Conservation (phyloP, 2,329 filamentous ascomycete genomes). For the Cladosporium phlei region DNA sequence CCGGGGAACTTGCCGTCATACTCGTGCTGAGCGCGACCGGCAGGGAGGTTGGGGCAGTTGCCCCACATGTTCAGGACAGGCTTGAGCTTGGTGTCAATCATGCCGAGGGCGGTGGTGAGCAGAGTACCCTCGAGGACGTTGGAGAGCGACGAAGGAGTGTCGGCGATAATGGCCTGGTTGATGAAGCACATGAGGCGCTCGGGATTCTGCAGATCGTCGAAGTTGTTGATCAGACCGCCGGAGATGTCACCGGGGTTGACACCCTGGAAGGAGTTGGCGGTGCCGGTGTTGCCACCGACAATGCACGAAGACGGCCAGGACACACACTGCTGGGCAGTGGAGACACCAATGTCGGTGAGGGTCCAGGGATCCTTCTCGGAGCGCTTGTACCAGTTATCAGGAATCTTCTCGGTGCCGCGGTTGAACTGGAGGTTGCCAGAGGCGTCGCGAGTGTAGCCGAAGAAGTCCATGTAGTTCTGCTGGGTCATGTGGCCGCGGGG, state of each 20-base stretch:
- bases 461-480: constrained; percentile 21
- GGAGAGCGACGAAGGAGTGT: constrained; percentile 19
- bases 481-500: constrained; percentile 22
- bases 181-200: constrained; percentile 24
- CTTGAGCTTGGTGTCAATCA: constrained; percentile 15
- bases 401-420: neutral
- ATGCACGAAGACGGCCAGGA: constrained; percentile 22
- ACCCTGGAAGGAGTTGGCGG: constrained; percentile 24
- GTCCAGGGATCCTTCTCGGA: constrained; percentile 22
- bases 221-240: constrained; percentile 22
- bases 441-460: constrained; percentile 22
- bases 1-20: constrained; percentile 18
- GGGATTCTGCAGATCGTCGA: constrained; percentile 22
- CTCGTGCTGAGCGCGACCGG: constrained; percentile 16
- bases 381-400: constrained; percentile 25
- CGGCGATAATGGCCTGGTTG: constrained; percentile 22
- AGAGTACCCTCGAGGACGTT: constrained; percentile 20
- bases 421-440: constrained; percentile 15
- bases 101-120: constrained; percentile 12
- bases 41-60: constrained; percentile 19
- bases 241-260: constrained; percentile 23
- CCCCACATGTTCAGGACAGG: constrained; percentile 16
- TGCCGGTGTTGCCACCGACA: constrained; percentile 25
- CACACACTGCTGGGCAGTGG: constrained; percentile 24
- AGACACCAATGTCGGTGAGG: constrained; percentile 21